phyloP scores from a whole-genome alignment of 140 eudicot genomes.

The Stevia rebaudiana region DNA sequence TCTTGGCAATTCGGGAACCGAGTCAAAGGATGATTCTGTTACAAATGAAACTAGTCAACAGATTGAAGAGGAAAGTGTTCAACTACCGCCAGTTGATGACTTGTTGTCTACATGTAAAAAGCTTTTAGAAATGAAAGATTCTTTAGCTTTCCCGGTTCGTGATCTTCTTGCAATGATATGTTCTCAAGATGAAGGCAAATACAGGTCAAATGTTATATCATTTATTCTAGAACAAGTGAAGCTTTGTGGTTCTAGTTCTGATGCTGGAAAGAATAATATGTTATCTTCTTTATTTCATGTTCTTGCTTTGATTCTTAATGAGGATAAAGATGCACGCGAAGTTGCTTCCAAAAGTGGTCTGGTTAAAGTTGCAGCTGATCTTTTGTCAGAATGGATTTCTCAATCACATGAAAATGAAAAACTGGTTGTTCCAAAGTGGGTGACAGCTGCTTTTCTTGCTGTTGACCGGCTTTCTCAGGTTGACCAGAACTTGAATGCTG shows the following conservation, averaged over 20 bases:
- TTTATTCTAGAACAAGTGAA: constrained; percentile 79
- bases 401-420: constrained; percentile 30
- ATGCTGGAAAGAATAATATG: constrained; percentile 51
- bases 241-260: constrained; percentile 49
- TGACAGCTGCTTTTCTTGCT: constrained; percentile 86
- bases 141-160: constrained; percentile 83
- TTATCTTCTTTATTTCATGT: constrained; percentile 78
- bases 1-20: constrained; percentile 76
- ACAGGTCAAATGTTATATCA: constrained; percentile 59
- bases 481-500: constrained; percentile 60
- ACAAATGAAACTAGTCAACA: constrained; percentile 43
- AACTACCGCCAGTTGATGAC: constrained; percentile 81
- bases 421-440: constrained; percentile 78
- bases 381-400: constrained; percentile 60
- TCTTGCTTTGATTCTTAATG: constrained; percentile 81
- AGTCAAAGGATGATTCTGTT: constrained; percentile 52
- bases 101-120: constrained; percentile 64
- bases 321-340: constrained; percentile 79
- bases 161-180: constrained; percentile 87
- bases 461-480: constrained; percentile 83
- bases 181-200: constrained; percentile 80
- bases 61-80: constrained; percentile 70
- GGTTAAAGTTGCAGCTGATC: constrained; percentile 74
- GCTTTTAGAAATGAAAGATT: constrained; percentile 73
- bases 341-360: constrained; percentile 67